Base-by-base conservation (phyloP, 805 yeast genomes). In the Debaryomyces castellii region DNA sequence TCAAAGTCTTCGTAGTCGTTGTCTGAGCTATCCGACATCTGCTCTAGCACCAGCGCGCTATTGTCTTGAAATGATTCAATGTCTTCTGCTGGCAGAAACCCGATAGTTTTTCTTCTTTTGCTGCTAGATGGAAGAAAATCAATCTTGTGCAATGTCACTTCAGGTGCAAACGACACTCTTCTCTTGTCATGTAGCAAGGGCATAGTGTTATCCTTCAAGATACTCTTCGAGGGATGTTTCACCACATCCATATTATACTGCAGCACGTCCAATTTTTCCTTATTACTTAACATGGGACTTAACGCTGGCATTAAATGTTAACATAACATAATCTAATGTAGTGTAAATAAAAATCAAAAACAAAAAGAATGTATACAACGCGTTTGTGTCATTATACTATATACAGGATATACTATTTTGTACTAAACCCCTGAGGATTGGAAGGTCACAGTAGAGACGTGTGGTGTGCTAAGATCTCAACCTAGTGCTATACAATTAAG, bases 111-210 rank as follows among this genome's bases (percentile, higher is more conserved):
- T 39, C 67, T 46, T 43, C 69, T 45, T 49, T 52, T 47, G 28
- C 41, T 47, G 16, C 40, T 33, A 14, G 40, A 54, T 7, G 64
- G 68, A 38, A 66, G 64, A 48, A 62, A 60, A 48, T 66, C 82
- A 52, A 76, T 73, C 55, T 81, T 78, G 55, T 83, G 87, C 34
- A 83, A 69, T 3, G 86, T 82, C 0, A 83, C 88, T 52, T 82
- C 87, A 1, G 87, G 87, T 0, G 91, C 91, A 70, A 87, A 87
- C 4, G 89, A 82, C 4, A 87, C 92, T 21, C 92, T 64, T 46
- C 92, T 64, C 30, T 65, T 55, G 22, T 47, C 52, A 39, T 46
- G 49, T 20, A 46, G 40, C 16, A 60, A 37, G 1, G 64, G 64
- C 17, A 58, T 43, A 1, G 64, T 56, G 25, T 54, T 53, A 32